Conservation (phyloP, 192 early-diverging fungal genomes). For the Chytriomyces sp. region DNA sequence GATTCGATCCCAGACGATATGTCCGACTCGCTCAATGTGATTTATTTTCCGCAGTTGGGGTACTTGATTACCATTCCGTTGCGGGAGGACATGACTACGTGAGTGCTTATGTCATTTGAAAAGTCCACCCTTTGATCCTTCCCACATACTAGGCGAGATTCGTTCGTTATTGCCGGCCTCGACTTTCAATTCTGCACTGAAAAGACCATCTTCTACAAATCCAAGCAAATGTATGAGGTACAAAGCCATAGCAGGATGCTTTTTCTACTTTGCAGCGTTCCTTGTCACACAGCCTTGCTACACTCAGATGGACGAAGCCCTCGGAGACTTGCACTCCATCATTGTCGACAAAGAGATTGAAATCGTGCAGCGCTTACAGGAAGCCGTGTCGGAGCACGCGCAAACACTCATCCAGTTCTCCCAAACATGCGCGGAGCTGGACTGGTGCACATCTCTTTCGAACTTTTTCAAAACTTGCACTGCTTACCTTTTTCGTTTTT, state of each 20-base stretch:
- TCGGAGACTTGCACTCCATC: constrained; percentile 84
- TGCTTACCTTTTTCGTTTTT: not conserved
- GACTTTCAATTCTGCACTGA: constrained; percentile 67
- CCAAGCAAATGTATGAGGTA: constrained; percentile 53
- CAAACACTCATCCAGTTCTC: constrained; percentile 41
- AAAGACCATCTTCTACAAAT: constrained; percentile 74
- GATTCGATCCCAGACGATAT: constrained; percentile 54
- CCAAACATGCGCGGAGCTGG: constrained; percentile 63
- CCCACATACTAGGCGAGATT: constrained; percentile 6
- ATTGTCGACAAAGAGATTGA: constrained; percentile 87
- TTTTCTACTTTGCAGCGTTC: not conserved
- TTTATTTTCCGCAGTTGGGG: constrained; percentile 82
- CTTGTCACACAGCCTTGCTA: constrained; percentile 21
- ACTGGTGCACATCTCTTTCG: constrained; percentile 55
- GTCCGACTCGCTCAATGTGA: constrained; percentile 61
- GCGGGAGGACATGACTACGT: constrained; percentile 48
- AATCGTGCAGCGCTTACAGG: constrained; percentile 72
- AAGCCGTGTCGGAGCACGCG: constrained; percentile 49
- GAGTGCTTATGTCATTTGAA: not conserved
- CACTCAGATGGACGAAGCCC: constrained; percentile 65
- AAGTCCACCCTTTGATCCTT: no score
- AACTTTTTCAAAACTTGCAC: not conserved
- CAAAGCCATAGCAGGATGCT: not conserved
- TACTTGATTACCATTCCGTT: constrained; percentile 73
- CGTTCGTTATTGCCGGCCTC: constrained; percentile 7